These are phyloP conservation scores for Gastrolobium villosum DNA, from an alignment of 306 rosid species.

Conservation along the genomic window DNA sequence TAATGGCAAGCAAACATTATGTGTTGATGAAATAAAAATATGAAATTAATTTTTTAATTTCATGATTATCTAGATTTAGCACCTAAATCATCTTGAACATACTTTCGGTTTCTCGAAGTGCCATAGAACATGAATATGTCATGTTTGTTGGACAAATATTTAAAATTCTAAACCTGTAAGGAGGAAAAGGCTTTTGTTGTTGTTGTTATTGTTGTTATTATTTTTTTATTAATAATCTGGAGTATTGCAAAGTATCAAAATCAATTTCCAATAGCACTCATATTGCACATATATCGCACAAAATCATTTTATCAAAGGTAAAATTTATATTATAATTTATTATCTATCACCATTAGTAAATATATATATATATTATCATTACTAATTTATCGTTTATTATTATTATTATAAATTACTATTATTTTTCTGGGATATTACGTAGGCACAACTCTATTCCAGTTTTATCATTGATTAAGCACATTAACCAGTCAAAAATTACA, in stretches of 20 bases:
- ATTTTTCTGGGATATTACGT: no score
- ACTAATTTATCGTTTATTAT: no score
- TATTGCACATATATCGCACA: no score
- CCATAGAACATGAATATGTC: neutral
- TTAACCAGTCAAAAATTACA: slow-evolving; percentile 38
- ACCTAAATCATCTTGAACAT: neutral
- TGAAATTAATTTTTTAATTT: neutral
- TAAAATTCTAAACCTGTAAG: slow-evolving; percentile 13
- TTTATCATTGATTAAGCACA: slow-evolving; percentile 38
- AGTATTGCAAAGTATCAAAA: no score
- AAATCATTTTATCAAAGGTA: no score
- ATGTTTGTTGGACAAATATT: neutral
- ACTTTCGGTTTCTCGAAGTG: slow-evolving; percentile 17
- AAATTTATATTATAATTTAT: no score
- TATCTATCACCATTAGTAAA: no score
- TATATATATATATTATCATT: no score
- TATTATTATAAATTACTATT: no score
- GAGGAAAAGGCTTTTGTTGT: neutral
- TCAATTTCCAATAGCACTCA: no score
- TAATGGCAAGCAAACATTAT: neutral
- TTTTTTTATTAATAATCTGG: no score
- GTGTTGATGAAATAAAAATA: neutral
- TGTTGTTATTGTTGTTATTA: neutral
- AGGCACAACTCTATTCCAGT: slow-evolving; percentile 15
- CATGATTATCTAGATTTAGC: slow-evolving; percentile 13